phyloP scores from a whole-genome alignment of 2,329 filamentous ascomycete genomes.

The Fusarium gaditjirri region DNA sequence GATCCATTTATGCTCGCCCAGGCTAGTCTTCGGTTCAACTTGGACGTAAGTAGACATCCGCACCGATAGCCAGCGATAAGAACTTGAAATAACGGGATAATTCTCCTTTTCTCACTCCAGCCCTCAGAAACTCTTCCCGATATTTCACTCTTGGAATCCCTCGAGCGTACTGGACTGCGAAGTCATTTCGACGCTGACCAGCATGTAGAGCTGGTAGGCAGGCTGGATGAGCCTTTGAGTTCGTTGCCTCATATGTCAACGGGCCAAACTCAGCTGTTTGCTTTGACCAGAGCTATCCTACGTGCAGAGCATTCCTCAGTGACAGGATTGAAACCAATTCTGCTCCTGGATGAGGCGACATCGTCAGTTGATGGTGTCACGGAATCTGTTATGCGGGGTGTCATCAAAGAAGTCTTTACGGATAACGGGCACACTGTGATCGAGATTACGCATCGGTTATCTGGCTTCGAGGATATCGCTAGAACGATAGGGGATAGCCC shows the following conservation, averaged over 20 bases:
- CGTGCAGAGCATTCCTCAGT: not conserved
- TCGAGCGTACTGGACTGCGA: not conserved
- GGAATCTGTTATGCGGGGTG: not conserved
- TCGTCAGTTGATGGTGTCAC: not conserved
- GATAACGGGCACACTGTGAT: not conserved
- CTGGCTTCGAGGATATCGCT: rapidly evolving
- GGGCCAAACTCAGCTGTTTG: not conserved
- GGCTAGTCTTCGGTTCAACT: not conserved
- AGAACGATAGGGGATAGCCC: rapidly evolving
- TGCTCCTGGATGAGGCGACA: not conserved
- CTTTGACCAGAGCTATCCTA: not conserved
- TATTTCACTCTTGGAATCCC: too few relatives aligned
- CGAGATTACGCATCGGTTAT: not conserved
- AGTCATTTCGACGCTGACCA: not conserved
- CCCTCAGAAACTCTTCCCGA: not conserved
- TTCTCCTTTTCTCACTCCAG: rapidly evolving
- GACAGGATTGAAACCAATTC: rapidly evolving
- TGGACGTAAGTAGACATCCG: not conserved
- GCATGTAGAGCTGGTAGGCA: rapidly evolving
- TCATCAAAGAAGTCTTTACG: rapidly evolving
- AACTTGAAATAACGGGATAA: not conserved
- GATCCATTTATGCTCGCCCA: not conserved
- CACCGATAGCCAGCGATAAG: rapidly evolving
- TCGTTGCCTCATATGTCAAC: not conserved
- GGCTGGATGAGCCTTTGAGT: not conserved